Percentiles rank a stretch among this genome's conserved stretches.
These are phyloP conservation scores for Talaromyces borbonicus DNA, from an alignment of 495 filamentous ascomycete genomes.

Conservation along the genomic window DNA sequence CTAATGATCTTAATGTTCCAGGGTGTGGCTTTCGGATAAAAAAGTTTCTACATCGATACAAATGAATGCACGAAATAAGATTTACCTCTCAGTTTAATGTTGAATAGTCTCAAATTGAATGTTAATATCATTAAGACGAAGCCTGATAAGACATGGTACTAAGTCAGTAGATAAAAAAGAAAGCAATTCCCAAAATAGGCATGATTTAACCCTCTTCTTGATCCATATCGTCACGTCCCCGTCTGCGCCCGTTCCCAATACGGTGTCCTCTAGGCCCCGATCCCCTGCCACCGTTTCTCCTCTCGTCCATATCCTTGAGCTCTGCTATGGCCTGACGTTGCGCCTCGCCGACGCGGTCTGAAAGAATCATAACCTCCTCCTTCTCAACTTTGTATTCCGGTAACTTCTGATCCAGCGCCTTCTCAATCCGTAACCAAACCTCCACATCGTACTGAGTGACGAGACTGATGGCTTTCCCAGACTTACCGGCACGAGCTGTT, in stretches of 20 bases:
- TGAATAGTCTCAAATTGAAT: too few species aligned
- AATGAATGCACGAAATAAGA: background rate
- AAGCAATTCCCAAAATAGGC: too few species aligned
- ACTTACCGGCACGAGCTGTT: constrained; percentile 71
- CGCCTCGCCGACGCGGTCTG: constrained; percentile 69
- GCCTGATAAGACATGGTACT: background rate
- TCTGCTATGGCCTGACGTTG: constrained; percentile 71
- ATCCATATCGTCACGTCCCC: constrained; percentile 71
- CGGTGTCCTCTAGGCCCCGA: constrained; percentile 45
- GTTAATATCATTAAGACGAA: too few species aligned
- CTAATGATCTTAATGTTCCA: background rate
- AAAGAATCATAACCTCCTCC: constrained; percentile 83
- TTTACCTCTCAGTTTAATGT: too few species aligned
- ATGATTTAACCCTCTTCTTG: constrained; percentile 49
- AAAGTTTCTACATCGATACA: background rate
- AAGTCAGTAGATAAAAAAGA: too few species aligned
- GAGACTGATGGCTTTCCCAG: constrained; percentile 61
- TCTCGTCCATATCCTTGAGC: constrained; percentile 77
- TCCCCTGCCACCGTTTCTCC: constrained; percentile 57
- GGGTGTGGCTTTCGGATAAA: too few species aligned
- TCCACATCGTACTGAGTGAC: constrained; percentile 92
- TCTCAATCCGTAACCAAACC: constrained; percentile 75
- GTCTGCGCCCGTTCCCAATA: constrained; percentile 38
- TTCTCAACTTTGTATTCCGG: constrained; percentile 54
- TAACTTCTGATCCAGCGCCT: constrained; percentile 49